phyloP scores from a whole-genome alignment of 1,139 yeast genomes.

The Pichia sp. region DNA sequence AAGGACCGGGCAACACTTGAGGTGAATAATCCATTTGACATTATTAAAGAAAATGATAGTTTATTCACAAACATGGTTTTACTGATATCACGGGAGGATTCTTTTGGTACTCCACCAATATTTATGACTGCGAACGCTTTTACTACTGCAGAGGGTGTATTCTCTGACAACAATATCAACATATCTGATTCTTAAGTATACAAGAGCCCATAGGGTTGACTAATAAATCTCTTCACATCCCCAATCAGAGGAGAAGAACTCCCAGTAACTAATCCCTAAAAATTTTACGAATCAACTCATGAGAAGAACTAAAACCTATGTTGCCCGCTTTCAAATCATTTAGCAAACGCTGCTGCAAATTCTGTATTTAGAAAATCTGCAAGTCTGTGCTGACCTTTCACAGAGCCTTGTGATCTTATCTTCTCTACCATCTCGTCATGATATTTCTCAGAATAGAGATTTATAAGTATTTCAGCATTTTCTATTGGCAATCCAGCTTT shows the following conservation, averaged over 20 bases:
- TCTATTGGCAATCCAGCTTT: not conserved
- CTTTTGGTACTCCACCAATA: slow-evolving; percentile 6
- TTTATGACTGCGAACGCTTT: slow-evolving; percentile 5
- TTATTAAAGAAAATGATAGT: not conserved
- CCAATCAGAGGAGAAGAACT: no score
- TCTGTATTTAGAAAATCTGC: not conserved
- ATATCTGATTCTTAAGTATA: not conserved
- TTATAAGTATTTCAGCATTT: not conserved
- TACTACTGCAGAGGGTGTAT: not conserved
- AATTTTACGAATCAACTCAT: no score
- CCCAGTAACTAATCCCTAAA: no score
- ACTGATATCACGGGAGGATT: not conserved
- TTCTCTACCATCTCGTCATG: not conserved
- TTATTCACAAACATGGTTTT: not conserved
- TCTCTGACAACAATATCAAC: not conserved
- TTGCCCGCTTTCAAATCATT: no score
- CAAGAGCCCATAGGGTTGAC: no score
- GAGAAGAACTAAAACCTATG: no score
- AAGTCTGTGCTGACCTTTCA: not conserved
- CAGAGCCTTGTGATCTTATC: not conserved
- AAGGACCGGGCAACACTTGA: slow-evolving; percentile 6
- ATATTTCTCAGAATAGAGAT: not conserved
- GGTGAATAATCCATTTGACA: not conserved
- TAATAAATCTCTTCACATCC: no score
- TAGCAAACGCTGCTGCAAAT: not conserved